Evolutionary conservation across 2,329 filamentous ascomycete species (phyloP).

Genomic region (Colletotrichum tofieldiae): DNA sequence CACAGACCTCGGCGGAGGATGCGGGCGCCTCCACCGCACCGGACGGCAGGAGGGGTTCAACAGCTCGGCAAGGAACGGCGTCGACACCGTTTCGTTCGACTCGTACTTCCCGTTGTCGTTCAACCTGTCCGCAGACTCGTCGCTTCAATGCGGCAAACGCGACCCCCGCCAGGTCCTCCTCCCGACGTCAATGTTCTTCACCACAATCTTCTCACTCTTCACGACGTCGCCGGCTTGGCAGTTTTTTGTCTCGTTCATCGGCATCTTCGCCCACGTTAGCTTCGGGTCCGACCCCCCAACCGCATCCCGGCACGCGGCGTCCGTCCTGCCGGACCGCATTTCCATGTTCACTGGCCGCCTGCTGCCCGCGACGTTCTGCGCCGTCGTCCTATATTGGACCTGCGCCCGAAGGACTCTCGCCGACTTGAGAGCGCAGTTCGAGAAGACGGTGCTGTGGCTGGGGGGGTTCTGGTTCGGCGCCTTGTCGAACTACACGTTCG

Average conservation of each 20-base stretch:
- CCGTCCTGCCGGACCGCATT: slow-evolving; percentile 65
- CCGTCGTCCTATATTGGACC: slow-evolving; percentile 91
- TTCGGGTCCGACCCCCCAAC: slow-evolving; percentile 90
- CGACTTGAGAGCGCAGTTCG: slow-evolving; percentile 84
- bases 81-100: slow-evolving; percentile 83
- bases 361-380: slow-evolving; percentile 88
- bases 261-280: slow-evolving; percentile 90
- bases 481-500: slow-evolving; percentile 95
- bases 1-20: slow-evolving; percentile 80
- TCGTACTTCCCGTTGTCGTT: slow-evolving; percentile 93
- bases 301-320: slow-evolving; percentile 71
- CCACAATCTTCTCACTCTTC: slow-evolving; percentile 83
- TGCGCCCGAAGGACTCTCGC: slow-evolving; percentile 79
- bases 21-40: slow-evolving; percentile 83
- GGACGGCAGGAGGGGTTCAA: slow-evolving; percentile 77
- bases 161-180: slow-evolving; percentile 90
- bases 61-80: slow-evolving; percentile 77
- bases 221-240: slow-evolving; percentile 85
- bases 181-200: slow-evolving; percentile 86
- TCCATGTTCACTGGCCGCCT: slow-evolving; percentile 72
- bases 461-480: slow-evolving; percentile 92
- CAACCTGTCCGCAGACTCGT: slow-evolving; percentile 77
- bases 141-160: slow-evolving; percentile 72
- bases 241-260: slow-evolving; percentile 86
- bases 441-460: slow-evolving; percentile 92